Conservation (phyloP, 2,329 filamentous ascomycete genomes). For the Penicillium concentricum region DNA sequence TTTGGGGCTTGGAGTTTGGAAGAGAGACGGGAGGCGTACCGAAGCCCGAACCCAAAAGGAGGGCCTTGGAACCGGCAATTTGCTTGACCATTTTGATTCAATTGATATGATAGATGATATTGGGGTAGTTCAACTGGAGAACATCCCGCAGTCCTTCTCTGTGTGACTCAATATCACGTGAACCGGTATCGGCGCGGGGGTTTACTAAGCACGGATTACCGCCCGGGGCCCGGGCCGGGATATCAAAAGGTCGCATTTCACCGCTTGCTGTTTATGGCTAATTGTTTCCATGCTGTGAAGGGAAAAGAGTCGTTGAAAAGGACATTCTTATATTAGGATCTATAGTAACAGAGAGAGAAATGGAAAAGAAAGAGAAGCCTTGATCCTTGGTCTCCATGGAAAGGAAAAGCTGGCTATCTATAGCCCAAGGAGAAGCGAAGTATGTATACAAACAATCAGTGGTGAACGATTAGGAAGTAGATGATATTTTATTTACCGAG, state of each 20-base stretch:
- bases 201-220: slow-evolving; percentile 4
- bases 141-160: neutral
- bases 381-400: too few species aligned
- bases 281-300: neutral
- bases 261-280: neutral
- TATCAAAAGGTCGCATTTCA: neutral
- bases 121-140: slow-evolving; percentile 7
- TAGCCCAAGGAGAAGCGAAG: neutral
- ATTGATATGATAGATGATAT: slow-evolving; percentile 16
- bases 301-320: neutral
- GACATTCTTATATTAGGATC: neutral
- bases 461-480: neutral
- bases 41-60: slow-evolving; percentile 40
- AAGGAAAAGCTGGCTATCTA: too few species aligned
- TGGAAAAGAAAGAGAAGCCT: too few species aligned
- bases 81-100: slow-evolving; percentile 36
- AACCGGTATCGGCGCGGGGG: slow-evolving; percentile 28
- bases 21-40: slow-evolving; percentile 24
- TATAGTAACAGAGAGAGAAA: too few species aligned
- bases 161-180: slow-evolving; percentile 28
- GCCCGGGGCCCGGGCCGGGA: too few species aligned
- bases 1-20: neutral
- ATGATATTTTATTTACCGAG: slow-evolving; percentile 1
- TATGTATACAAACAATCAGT: neutral
- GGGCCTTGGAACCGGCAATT: slow-evolving; percentile 41